Conservation (phyloP, 1,284 basidiomycete species). For the Athelia psychrophila region DNA sequence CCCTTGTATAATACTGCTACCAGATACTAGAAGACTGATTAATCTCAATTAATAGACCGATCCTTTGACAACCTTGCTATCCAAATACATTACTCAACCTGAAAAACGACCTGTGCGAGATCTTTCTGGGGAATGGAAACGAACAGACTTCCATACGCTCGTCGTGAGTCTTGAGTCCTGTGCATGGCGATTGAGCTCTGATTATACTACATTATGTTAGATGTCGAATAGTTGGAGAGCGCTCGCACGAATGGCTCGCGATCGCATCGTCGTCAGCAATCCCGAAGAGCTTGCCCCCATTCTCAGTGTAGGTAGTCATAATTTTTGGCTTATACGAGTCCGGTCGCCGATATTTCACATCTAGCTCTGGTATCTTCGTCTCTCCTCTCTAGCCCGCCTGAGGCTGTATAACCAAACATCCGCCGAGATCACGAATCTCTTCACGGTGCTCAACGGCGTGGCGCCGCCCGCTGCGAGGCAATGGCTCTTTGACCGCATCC, state of each 20-base stretch:
- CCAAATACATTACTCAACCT: conserved; percentile 75
- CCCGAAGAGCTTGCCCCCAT: conserved; percentile 64
- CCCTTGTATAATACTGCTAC: neutral
- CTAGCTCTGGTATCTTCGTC: conserved; percentile 80
- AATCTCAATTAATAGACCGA: conserved; percentile 65
- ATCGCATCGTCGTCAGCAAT: conserved; percentile 64
- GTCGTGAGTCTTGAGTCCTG: conserved; percentile 60
- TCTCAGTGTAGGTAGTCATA: conserved; percentile 52
- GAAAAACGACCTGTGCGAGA: conserved; percentile 72
- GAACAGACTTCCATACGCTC: conserved; percentile 67
- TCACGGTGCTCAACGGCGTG: conserved; percentile 61
- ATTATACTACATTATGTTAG: conserved; percentile 32
- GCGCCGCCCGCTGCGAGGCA: conserved; percentile 45
- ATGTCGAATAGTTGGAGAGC: conserved; percentile 85
- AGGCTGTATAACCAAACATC: conserved; percentile 80
- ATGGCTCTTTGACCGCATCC: conserved; percentile 54
- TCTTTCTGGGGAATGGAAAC: conserved; percentile 67
- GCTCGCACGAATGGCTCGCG: conserved; percentile 73
- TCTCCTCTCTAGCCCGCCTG: conserved; percentile 72
- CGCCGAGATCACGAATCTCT: conserved; percentile 78
- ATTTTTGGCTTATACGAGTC: neutral
- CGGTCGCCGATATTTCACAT: neutral
- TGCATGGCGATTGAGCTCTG: conserved; percentile 15
- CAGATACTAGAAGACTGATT: conserved; percentile 27
- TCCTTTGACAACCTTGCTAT: conserved; percentile 72